Percentiles rank a stretch among this genome's conserved stretches.
These are phyloP conservation scores for Suzukiozyma palmioleophila DNA, from an alignment of 1,139 yeast genomes.

Conservation along the genomic window DNA sequence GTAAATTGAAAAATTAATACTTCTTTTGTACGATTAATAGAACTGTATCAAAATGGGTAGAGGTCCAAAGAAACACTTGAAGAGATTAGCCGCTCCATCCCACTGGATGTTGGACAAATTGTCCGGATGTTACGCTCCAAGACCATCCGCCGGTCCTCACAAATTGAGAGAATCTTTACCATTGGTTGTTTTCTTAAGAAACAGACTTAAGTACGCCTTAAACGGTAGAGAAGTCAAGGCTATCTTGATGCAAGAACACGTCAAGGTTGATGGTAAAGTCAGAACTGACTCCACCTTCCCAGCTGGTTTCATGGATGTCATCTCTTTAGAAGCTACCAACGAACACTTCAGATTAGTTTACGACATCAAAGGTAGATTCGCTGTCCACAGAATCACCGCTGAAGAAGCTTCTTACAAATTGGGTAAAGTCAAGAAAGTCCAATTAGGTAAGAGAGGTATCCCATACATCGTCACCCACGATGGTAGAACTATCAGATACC, in stretches of 20 bases:
- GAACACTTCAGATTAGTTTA: conserved; percentile 98
- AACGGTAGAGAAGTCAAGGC: conserved; percentile 99
- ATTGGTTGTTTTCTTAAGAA: conserved; percentile 91
- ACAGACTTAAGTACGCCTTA: conserved; percentile 97
- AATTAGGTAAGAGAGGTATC: conserved; percentile 96
- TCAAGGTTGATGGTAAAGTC: conserved; percentile 73
- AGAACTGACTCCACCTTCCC: conserved; percentile 99
- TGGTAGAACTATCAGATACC: conserved; percentile 99
- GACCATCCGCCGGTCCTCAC: conserved; percentile 99
- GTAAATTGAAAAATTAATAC: neutral
- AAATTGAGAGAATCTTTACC: conserved; percentile 97
- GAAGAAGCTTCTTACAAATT: conserved; percentile 98
- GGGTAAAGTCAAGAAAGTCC: conserved; percentile 96
- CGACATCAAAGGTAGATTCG: conserved; percentile 98
- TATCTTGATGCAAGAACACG: conserved; percentile 95
- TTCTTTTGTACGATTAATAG: conserved; percentile 1
- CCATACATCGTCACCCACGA: conserved; percentile 99
- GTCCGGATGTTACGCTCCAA: conserved; percentile 97
- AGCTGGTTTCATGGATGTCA: conserved; percentile 99
- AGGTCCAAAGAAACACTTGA: conserved; percentile 71
- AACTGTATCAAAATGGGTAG: conserved; percentile 19
- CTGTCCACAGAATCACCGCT: conserved; percentile 98
- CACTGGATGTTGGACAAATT: conserved; percentile 99
- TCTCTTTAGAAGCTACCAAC: conserved; percentile 94
- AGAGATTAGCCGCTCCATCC: conserved; percentile 98